Percentiles rank a stretch among this genome's conserved stretches.
Conservation (phyloP, 1,139 yeast species). For the Diutina catenulata region DNA sequence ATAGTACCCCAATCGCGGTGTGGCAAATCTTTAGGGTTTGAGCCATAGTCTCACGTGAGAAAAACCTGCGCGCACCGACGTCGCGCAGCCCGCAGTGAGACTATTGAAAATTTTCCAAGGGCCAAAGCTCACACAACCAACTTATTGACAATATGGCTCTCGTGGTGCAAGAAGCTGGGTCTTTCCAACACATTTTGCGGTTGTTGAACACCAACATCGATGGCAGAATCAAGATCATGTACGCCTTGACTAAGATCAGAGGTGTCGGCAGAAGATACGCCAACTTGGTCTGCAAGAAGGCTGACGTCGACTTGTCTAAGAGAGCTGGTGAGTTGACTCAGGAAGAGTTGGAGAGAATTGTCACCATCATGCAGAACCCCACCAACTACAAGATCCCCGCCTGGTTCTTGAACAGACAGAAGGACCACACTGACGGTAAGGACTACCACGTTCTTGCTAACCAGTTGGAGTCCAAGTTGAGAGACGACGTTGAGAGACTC, state of each 20-base stretch:
- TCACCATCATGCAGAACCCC: conserved; percentile 99
- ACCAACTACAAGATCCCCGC: conserved; percentile 98
- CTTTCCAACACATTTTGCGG: conserved; percentile 99
- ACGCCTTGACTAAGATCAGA: conserved; percentile 99
- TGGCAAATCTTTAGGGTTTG: too few relatives aligned
- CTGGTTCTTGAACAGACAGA: conserved; percentile 99
- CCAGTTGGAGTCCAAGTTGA: conserved; percentile 97
- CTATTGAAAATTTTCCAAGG: too few relatives aligned
- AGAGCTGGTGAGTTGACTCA: conserved; percentile 99
- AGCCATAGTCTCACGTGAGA: too few relatives aligned
- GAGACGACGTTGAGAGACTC: conserved; percentile 99
- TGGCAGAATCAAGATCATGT: conserved; percentile 99
- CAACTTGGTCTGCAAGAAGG: conserved; percentile 99
- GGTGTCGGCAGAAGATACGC: conserved; percentile 99
- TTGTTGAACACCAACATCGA: conserved; percentile 99
- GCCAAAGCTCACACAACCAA: too few relatives aligned
- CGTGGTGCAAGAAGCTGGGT: conserved; percentile 98
- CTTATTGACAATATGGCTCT: conserved; percentile 88
- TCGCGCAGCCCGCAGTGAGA: too few relatives aligned
- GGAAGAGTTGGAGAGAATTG: conserved; percentile 99
- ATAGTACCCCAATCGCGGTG: too few relatives aligned
- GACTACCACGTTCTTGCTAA: conserved; percentile 98
- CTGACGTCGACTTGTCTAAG: conserved; percentile 96
- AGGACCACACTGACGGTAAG: conserved; percentile 97
- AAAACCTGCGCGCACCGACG: too few relatives aligned